Evolutionary conservation across 306 rosid species (phyloP).

Genomic region (Sesbania bispinosa): DNA sequence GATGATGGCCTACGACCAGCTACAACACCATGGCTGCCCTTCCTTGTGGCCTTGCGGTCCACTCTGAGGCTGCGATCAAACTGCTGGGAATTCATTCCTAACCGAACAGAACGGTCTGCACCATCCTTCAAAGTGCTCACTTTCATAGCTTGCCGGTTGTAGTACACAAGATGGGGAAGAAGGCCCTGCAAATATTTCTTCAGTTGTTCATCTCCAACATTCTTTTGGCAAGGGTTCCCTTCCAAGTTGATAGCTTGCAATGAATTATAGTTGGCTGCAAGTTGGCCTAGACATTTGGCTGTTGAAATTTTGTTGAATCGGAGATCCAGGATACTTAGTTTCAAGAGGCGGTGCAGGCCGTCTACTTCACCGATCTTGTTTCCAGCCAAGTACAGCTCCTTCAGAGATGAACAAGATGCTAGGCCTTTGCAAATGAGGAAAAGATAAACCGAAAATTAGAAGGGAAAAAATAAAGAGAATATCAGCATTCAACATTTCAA

Average conservation of each 20-base stretch:
- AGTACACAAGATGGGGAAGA: conserved; percentile 86
- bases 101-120: conserved; percentile 62
- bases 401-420: conserved; percentile 83
- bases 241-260: conserved; percentile 87
- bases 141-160: conserved; percentile 64
- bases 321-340: conserved; percentile 73
- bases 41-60: conserved; percentile 67
- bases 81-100: conserved; percentile 64
- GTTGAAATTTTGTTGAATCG: conserved; percentile 90
- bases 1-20: conserved; percentile 42
- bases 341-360: conserved; percentile 94
- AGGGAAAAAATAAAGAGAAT: conserved; percentile 1
- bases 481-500: conserved; percentile 19
- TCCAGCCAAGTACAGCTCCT: conserved; percentile 94
- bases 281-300: conserved; percentile 89
- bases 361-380: conserved; percentile 95
- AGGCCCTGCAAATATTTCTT: conserved; percentile 85
- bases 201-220: conserved; percentile 92
- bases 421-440: conserved; percentile 53
- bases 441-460: neutral
- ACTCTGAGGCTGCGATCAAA: conserved; percentile 63
- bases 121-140: conserved; percentile 57
- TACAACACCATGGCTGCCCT: conserved; percentile 36
- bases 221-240: conserved; percentile 93
- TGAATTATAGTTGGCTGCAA: conserved; percentile 88